Base-by-base conservation (phyloP, 1,284 basidiomycete genomes). In the Ganoderma multipileum region DNA sequence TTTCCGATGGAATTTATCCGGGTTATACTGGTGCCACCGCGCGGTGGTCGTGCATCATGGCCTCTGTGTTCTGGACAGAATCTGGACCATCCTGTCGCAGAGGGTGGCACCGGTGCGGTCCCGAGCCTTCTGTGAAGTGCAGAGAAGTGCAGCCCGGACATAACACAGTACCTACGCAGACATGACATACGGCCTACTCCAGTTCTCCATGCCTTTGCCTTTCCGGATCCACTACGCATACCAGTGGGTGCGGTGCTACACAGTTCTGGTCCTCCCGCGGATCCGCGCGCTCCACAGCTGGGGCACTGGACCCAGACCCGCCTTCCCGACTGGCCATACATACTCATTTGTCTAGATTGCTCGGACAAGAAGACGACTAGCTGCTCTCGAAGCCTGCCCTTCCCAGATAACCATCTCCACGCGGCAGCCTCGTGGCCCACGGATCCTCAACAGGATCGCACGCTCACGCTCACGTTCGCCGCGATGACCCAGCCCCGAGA, bases 121-220 rank as follows among this genome's bases (percentile, higher is more conserved):
- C 52, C 52, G 52, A 50, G 55, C 55, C 55, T 58, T 58, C 55
- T 58, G 55, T 38, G 55, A 58, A 58, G 55, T n/a, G 18, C 55
- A 5, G 11, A 58, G 55, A 58, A 58, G 8, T 2, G 12, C 47
- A 50, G 26, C n/a, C 23, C 47, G 2, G 47, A 50, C 47, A 23
- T 50, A 50, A 11, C 55, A 33, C 55, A 23, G 20, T n/a, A n/a
- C 54, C 18, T 23, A 38, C 36, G 33, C 55, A 20, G 33, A 57
- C 55, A 30, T 9, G 9, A 20, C 55, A 23, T 9, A 8, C 8
- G 8, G 9, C 55, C 12, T 9, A 8, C 8, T 11, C 14, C 55
- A 11, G 20, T 12, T 57, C 55, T 36, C 5, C 44, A 39, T 14
- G 12, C 12, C n/a, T n/a, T 33, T 11, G n/a, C 18, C 54, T 33